These are phyloP conservation scores for Phaffomyces antillensis DNA, from an alignment of 805 yeast genomes.

Conservation along the genomic window DNA sequence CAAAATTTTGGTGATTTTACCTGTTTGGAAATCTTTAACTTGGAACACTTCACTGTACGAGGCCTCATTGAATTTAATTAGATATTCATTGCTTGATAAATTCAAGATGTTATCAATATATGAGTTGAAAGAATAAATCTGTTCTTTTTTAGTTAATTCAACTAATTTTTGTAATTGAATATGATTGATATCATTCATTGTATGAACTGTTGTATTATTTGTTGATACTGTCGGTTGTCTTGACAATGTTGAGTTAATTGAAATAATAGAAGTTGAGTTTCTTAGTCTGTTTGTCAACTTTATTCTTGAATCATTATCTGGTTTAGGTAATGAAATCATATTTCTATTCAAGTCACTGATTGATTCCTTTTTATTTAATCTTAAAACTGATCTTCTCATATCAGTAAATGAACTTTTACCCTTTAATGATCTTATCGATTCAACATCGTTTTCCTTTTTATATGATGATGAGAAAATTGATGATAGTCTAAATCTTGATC, in stretches of 20 bases:
- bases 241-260: slow-evolving; percentile 27
- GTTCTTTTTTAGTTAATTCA: slow-evolving; percentile 28
- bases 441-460: slow-evolving; percentile 13
- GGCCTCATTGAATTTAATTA: slow-evolving; percentile 40
- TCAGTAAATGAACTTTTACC: slow-evolving; percentile 21
- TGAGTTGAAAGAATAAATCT: slow-evolving; percentile 27
- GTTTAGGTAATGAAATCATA: slow-evolving; percentile 50
- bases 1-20: slow-evolving; percentile 29
- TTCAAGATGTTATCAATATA: slow-evolving; percentile 23
- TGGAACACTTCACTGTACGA: slow-evolving; percentile 39
- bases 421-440: slow-evolving; percentile 20
- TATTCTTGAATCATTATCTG: slow-evolving; percentile 47
- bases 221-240: slow-evolving; percentile 13
- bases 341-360: slow-evolving; percentile 19
- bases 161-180: slow-evolving; percentile 28
- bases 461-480: slow-evolving; percentile 18
- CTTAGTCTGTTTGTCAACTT: slow-evolving; percentile 47
- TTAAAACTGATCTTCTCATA: slow-evolving; percentile 25
- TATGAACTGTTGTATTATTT: background rate
- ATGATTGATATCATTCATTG: slow-evolving; percentile 26
- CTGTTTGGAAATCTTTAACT: slow-evolving; percentile 20
- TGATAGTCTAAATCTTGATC: slow-evolving; percentile 22
- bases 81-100: slow-evolving; percentile 22
- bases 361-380: slow-evolving; percentile 19
- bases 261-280: slow-evolving; percentile 41